Evolutionary conservation across 1,284 basidiomycete species (phyloP).

Genomic region (Sanghuangporus baumii): DNA sequence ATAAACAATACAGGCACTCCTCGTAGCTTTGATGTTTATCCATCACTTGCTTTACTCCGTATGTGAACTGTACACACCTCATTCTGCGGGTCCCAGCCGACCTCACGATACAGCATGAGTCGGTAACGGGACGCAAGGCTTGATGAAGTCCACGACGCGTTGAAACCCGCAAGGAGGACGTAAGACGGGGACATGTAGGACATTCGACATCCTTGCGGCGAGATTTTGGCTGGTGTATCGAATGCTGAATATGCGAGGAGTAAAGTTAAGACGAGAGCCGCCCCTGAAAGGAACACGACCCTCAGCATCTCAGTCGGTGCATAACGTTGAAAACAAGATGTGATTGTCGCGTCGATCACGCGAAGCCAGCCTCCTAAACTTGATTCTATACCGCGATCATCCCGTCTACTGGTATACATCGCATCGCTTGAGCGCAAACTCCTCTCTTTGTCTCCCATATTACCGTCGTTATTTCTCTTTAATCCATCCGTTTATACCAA

Average conservation of each 20-base stretch:
- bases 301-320: slow-evolving; percentile 8
- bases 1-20: slow-evolving; percentile 90
- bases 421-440: neutral
- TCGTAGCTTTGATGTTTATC: slow-evolving; percentile 31
- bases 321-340: neutral
- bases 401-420: neutral
- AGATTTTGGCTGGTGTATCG: slow-evolving; percentile 30
- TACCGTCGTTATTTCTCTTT: neutral
- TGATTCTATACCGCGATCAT: neutral
- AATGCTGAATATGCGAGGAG: slow-evolving; percentile 17
- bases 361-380: neutral
- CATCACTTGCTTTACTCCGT: neutral
- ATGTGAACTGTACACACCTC: slow-evolving; percentile 41
- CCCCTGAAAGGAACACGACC: neutral
- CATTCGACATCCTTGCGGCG: slow-evolving; percentile 93
- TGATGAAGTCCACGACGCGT: slow-evolving; percentile 56
- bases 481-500: neutral
- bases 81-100: slow-evolving; percentile 64
- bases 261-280: neutral
- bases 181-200: slow-evolving; percentile 96
- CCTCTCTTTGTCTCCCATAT: neutral
- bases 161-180: slow-evolving; percentile 57
- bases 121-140: slow-evolving; percentile 67
- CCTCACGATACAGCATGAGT: slow-evolving; percentile 89
- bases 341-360: neutral